Percentiles rank a stretch among this genome's conserved stretches.
phyloP scores from a whole-genome alignment of 1,139 yeast genomes.

The Trichomonascaceae sp. region DNA sequence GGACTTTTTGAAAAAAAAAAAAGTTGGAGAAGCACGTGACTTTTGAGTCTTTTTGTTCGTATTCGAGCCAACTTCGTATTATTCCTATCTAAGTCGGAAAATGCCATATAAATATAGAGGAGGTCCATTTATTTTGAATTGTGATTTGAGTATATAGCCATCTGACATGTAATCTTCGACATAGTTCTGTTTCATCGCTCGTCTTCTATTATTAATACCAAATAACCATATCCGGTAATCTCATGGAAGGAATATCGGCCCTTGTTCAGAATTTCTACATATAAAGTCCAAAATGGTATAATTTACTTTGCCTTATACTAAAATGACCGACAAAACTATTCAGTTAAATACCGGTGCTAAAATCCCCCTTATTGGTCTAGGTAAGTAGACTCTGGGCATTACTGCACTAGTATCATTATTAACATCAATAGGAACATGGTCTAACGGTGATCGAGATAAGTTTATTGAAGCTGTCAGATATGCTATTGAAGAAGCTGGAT shows the following conservation, averaged over 20 bases:
- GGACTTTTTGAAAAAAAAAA: neutral
- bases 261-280: neutral
- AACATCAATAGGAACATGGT: conserved; percentile 6
- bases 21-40: neutral
- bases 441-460: conserved; percentile 2
- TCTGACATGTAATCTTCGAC: neutral
- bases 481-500: conserved; percentile 35
- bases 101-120: too few relatives aligned
- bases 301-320: neutral
- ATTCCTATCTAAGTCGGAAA: neutral
- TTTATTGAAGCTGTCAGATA: conserved; percentile 7
- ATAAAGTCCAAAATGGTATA: neutral
- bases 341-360: conserved; percentile 33
- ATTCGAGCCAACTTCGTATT: neutral
- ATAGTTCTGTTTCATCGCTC: neutral
- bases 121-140: neutral
- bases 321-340: conserved; percentile 11
- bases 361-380: conserved; percentile 49
- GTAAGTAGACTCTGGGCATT: conserved; percentile 42
- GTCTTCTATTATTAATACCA: neutral
- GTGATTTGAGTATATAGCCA: neutral
- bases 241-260: neutral
- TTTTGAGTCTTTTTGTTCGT: neutral
- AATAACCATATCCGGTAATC: neutral
- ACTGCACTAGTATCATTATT: neutral